Evolutionary conservation across 106 monocot genomes (phyloP).

Genomic region (Allium sativum): DNA sequence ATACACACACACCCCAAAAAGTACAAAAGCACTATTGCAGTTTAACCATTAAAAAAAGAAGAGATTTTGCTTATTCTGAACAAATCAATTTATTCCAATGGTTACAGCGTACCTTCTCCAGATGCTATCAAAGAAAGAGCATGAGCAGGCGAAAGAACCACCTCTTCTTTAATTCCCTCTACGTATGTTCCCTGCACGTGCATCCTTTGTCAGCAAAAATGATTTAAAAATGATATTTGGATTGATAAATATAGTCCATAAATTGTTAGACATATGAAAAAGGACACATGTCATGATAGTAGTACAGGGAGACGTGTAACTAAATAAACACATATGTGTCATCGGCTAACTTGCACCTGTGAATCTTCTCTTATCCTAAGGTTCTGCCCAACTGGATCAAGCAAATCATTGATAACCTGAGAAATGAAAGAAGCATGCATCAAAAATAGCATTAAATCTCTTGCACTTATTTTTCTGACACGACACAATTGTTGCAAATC

Average conservation of each 20-base stretch:
- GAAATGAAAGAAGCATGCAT: conserved; percentile 4
- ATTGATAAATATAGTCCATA: no score
- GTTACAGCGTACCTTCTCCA: conserved; percentile 81
- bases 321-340: neutral
- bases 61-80: no score
- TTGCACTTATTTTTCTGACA: no score
- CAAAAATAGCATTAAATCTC: neutral
- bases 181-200: conserved; percentile 85
- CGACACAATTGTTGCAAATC: no score
- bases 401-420: conserved; percentile 96
- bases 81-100: no score
- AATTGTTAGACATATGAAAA: no score
- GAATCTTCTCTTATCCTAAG: conserved; percentile 93
- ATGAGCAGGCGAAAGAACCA: conserved; percentile 95
- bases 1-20: no score
- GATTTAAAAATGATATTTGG: no score
- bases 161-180: conserved; percentile 98
- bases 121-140: conserved; percentile 94
- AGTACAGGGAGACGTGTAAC: neutral
- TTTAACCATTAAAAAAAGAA: no score
- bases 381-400: conserved; percentile 92
- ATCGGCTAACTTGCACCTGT: conserved; percentile 38
- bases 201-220: neutral
- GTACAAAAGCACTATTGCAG: no score
- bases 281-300: no score